These are phyloP conservation scores for Fomitopsis serialis DNA, from an alignment of 768 basidiomycete species.

Conservation along the genomic window DNA sequence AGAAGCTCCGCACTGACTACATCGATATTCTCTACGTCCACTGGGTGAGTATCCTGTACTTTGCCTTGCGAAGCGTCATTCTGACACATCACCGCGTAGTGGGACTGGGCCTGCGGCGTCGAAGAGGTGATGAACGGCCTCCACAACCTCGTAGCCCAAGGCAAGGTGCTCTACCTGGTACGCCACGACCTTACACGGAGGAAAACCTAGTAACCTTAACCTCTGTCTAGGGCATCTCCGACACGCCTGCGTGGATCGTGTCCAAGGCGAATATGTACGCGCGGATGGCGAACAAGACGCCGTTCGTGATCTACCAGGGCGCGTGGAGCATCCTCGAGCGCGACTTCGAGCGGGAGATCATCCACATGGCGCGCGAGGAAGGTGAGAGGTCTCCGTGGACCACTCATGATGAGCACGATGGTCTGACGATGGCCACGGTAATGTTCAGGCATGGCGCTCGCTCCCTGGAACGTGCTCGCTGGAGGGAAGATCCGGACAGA, in stretches of 20 bases:
- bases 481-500: constrained; percentile 31
- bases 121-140: constrained; percentile 50
- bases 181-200: not conserved
- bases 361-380: constrained; percentile 25
- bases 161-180: constrained; percentile 37
- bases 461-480: constrained; percentile 34
- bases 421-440: constrained; percentile 1
- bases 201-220: not conserved
- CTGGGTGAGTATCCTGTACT: constrained; percentile 21
- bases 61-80: not conserved
- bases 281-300: constrained; percentile 27
- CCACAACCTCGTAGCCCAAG: constrained; percentile 41
- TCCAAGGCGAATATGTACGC: constrained; percentile 30
- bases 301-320: constrained; percentile 37
- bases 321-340: constrained; percentile 23
- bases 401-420: not conserved
- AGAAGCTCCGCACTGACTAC: constrained; percentile 38
- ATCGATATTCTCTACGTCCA: constrained; percentile 43
- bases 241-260: constrained; percentile 28
- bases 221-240: constrained; percentile 15
- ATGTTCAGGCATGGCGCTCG: constrained; percentile 28
- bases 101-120: constrained; percentile 46
- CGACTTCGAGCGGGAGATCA: constrained; percentile 39
- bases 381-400: constrained; percentile 14
- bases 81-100: constrained; percentile 13